Evolutionary conservation across 148 eudicot species (phyloP), one percentile per base, ranked within the genome.

Genomic region (Vaccinium corymbosum): DNA sequence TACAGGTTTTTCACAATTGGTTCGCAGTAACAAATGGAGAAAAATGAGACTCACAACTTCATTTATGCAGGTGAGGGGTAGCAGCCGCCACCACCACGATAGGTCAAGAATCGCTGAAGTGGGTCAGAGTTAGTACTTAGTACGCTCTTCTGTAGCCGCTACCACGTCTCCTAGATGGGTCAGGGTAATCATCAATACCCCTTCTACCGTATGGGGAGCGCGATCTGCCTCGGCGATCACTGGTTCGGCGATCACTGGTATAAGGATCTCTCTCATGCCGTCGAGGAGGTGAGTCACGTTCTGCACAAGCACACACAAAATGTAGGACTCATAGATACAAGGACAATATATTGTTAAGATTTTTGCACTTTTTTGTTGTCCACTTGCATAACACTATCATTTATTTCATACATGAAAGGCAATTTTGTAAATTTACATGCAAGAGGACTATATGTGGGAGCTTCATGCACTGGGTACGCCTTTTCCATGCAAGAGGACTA

Each of bases 131-230:
- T 14, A 49, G 16, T 1, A 15, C 42, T 6, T n/a, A 15, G 16
- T 82, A 71, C 0, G 78, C 78, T 82, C 61, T 49, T 62, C 53
- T 22, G 46, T 68, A 16, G 61, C 87, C 79, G 29, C 70, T 53
- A 17, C 82, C 83, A 70, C 76, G 91, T 89, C 93, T 91, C 82
- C 91, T 85, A 48, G 88, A 83, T 0, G 91, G 77, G 77, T 86
- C 89, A 22, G 87, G 72, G 73, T 84, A 81, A 46, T 76, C 7
- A 81, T 86, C 81, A 78, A 89, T 89, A 3, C 86, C 83, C 88
- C 91, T 93, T 84, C 94, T 85, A 29, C 90, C 87, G 76, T 87
- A 80, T 14, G 94, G 92, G 77, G 91, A 88, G 80, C 86, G 88
- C 15, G 91, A 85, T 85, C 90, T 83, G 38, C 85, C 89, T 68